Conservation (phyloP, 164 flowering plant species). For the Warburgia ugandensis region DNA sequence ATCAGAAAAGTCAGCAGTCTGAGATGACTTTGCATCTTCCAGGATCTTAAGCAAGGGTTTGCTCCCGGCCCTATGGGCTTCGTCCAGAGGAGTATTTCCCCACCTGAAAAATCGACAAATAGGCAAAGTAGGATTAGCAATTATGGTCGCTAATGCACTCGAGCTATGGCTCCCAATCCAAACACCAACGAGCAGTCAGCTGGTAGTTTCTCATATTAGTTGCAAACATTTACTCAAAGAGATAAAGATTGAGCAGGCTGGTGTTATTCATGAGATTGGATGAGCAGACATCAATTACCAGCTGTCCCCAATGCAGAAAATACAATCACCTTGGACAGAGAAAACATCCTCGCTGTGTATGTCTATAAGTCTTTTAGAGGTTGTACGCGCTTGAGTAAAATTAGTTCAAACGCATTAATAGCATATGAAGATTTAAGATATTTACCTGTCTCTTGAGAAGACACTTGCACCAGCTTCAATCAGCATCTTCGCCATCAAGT, state of each 20-base stretch:
- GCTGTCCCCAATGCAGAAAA: too few species aligned
- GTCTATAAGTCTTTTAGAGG: too few species aligned
- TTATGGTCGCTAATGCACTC: background rate
- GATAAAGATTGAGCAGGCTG: too few species aligned
- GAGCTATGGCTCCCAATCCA: background rate
- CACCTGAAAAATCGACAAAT: constrained; percentile 43
- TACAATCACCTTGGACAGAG: too few species aligned
- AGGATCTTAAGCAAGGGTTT: constrained; percentile 56
- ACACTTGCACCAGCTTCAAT: constrained; percentile 87
- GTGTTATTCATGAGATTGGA: too few species aligned
- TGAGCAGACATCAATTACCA: too few species aligned
- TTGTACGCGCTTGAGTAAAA: too few species aligned
- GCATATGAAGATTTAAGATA: background rate
- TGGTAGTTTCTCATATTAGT: too few species aligned
- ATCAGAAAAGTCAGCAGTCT: constrained; percentile 27
- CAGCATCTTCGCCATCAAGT: constrained; percentile 57
- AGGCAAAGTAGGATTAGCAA: background rate
- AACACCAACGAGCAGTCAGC: too few species aligned
- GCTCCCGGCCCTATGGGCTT: constrained; percentile 55
- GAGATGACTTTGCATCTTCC: constrained; percentile 57
- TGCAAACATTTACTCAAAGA: too few species aligned
- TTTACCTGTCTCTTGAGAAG: constrained; percentile 75
- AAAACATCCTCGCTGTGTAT: too few species aligned
- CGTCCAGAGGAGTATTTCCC: constrained; percentile 86
- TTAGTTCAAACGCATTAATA: too few species aligned